Evolutionary conservation across 2,329 filamentous ascomycete species (phyloP), one percentile per base, ranked within the genome.

Genomic region (Apiospora saccharicola): DNA sequence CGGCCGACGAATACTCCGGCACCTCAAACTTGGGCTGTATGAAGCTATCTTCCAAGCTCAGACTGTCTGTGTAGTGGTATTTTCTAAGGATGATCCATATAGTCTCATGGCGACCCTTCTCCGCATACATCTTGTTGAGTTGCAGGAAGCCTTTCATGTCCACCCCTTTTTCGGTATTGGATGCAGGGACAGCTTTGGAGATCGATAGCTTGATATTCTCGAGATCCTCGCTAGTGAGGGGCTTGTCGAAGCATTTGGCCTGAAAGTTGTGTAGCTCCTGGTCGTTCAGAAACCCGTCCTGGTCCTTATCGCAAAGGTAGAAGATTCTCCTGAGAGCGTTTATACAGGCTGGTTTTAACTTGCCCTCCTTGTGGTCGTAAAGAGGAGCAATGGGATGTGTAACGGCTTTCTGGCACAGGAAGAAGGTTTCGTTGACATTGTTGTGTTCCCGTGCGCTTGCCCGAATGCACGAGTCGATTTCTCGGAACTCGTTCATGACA

Each of bases 401-500:
- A 77, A 99, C 96, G 24, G 96, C 96, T 80, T 98, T 98, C 82
- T 99, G 96, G 82, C 96, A 99, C 19, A 99, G 90, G 79, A 98
- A 98, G 85, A 99, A 98, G 73, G 96, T 94, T 82, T 96, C 95
- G 81, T 98, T 97, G 81, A 98, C 94, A 82, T 98, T 98, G 77
- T 93, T 91, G 80, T 98, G 94, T 78, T 98, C 94, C 77, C 94
- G 91, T 26, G 96, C 95, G 82, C 95, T 98, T 12, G 95, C 95
- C 71, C 96, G 90, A 80, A 99, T 98, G 83, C 96, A 99, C 0
- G 95, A 98, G 81, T 99, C 96, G 75, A 99, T 98, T 82, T 98
- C 96, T 80, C 98, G 96, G 84, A 98, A 99, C 84, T 99, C 96
- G 74, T 94, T 92, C 96, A 99, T 98, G 75, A 99, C 92, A 0